Evolutionary conservation across 805 yeast species (phyloP).

Genomic region (Tetrapisispora nanseiensis): DNA sequence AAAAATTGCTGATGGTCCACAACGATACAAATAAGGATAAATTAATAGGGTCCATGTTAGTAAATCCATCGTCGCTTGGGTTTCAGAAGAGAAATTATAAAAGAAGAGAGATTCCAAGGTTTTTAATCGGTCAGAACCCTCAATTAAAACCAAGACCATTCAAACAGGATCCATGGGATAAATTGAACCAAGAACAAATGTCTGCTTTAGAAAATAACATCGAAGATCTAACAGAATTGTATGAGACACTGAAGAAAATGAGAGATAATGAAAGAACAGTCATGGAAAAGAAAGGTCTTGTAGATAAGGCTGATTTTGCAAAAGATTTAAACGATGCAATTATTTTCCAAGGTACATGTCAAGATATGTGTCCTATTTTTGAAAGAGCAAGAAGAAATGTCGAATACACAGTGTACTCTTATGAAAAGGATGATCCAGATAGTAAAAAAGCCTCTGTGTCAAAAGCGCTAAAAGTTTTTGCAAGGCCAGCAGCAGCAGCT

Average conservation of each 20-base stretch:
- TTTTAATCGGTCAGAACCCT: constrained; percentile 31
- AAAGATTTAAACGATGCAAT: constrained; percentile 86
- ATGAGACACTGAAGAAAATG: constrained; percentile 64
- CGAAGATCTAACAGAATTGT: constrained; percentile 58
- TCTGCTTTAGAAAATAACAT: constrained; percentile 38
- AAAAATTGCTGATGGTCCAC: constrained; percentile 4
- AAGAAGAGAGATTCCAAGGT: constrained; percentile 29
- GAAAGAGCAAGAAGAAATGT: constrained; percentile 81
- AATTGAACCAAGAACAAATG: constrained; percentile 58
- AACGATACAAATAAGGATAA: neutral
- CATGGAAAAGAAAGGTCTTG: constrained; percentile 75
- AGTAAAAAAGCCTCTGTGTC: constrained; percentile 47
- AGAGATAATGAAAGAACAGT: constrained; percentile 63
- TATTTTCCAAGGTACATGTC: constrained; percentile 75
- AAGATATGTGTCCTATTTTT: constrained; percentile 90
- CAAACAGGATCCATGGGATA: constrained; percentile 56
- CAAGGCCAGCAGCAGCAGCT: constrained; percentile 96
- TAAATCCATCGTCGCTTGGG: constrained; percentile 17
- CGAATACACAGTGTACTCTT: constrained; percentile 73
- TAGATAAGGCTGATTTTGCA: constrained; percentile 76
- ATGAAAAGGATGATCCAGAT: constrained; percentile 55
- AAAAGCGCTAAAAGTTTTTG: constrained; percentile 80
- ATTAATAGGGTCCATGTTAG: constrained; percentile 18
- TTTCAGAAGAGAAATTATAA: constrained; percentile 12
- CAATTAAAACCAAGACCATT: constrained; percentile 24